Conservation (phyloP, 179 eudicot species). For the Gypsophila paniculata region DNA sequence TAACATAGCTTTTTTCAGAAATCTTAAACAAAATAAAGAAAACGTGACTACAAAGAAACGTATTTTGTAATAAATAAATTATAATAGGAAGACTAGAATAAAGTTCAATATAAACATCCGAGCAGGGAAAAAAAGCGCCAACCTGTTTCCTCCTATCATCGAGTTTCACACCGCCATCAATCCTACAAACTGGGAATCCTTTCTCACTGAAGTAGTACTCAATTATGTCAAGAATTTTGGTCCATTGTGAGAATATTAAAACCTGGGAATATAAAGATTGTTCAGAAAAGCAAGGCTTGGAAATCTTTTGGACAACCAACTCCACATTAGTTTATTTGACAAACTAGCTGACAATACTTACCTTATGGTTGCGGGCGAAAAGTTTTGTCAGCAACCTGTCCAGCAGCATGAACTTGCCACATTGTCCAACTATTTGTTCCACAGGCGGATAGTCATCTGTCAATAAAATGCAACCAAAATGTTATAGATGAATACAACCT, state of each 20-base stretch:
- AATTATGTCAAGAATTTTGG: constrained; percentile 79
- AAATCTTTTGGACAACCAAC: not conserved
- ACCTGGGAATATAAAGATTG: constrained; percentile 48
- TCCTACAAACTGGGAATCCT: constrained; percentile 78
- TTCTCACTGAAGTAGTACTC: constrained; percentile 88
- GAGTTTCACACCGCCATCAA: constrained; percentile 84
- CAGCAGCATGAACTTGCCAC: constrained; percentile 85
- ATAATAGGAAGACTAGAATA: not conserved
- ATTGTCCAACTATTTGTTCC: constrained; percentile 77
- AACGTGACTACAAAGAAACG: not conserved
- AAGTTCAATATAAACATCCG: not conserved
- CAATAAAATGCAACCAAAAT: constrained; percentile 10
- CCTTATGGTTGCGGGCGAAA: constrained; percentile 79
- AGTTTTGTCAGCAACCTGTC: constrained; percentile 66
- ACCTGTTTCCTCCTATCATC: constrained; percentile 86
- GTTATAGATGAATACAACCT: not conserved
- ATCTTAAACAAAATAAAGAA: not conserved
- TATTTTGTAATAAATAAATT: not conserved
- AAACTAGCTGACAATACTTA: constrained; percentile 24
- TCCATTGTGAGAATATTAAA: constrained; percentile 92
- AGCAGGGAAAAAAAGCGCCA: constrained; percentile 1
- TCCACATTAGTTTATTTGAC: not conserved
- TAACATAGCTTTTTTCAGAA: too few relatives aligned
- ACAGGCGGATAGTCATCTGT: constrained; percentile 80
- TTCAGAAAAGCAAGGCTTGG: not conserved